Base-by-base conservation (phyloP, 805 yeast species). In the Schwanniomyces vanrijiae region DNA sequence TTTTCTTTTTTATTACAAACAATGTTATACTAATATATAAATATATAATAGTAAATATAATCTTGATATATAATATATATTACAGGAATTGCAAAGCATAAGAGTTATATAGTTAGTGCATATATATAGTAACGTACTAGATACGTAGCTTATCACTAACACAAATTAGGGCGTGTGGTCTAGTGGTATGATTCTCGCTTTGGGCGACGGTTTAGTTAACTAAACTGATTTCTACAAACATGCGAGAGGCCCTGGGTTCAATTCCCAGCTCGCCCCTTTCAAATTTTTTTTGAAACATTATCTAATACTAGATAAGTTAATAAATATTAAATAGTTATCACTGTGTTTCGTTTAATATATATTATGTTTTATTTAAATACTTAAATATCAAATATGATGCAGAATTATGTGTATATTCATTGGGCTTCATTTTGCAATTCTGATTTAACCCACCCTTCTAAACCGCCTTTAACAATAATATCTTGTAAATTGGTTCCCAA, bases 401-500 rank as follows among this genome's bases (percentile, higher is more conserved):
- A 39, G 25, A 24, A 38, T 16, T 24, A 24, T 39, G 25, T 20
- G 25, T 14, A 11, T 20, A 24, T 11, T 39, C 24, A 40, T 28
- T 40, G 35, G 5, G 25, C 9, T 40, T 29, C 37, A n/a, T 40
- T 51, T 45, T 52, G 60, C 53, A 85, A 71, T 65, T 89, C 86
- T 18, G 90, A 76, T 68, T 80, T 87, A 48, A 94, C 97, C 99
- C 99, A 94, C 37, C 96, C 96, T 77, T 94, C 99, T 48, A 94
- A 81, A 47, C 99, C 99, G 42, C 99, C 99, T 66, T 90, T 86
- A 53, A 92, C 91, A 55, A 94, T 94, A 60, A 94, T 94, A 58
- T 94, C 99, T 73, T 94, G 99, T 64, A 94, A 77, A 67, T 91
- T 91, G 46, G 90, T 83, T 54, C 99, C 98, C 52, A 94, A 77